Evolutionary conservation across 441 rosid genomes (phyloP), one percentile per base, ranked within the genome.

Genomic region (Mallotus repandus): DNA sequence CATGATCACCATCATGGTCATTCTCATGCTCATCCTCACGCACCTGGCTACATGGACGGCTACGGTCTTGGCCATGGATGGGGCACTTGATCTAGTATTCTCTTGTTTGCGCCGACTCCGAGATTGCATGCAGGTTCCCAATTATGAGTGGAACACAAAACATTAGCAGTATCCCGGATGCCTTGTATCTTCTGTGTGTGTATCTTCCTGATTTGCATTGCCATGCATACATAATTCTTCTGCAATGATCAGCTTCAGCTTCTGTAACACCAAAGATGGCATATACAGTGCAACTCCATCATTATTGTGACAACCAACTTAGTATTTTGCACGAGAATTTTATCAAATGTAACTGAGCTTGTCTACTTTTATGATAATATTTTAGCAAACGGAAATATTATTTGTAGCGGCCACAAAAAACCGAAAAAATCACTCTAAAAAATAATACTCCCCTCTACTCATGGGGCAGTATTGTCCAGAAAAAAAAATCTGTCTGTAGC

Each of bases 1-100:
- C 83, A 66, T 2, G 81, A 70, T 52, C 88, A 84, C 72, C 82
- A 74, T 29, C 80, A 76, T 19, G 80, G 41, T 4, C 85, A 84
- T 66, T 81, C 6, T 16, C 78, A 83, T 64, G n/a, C 9, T 25
- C 81, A 81, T 63, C 45, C 19, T 19, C 85, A 82, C 45, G 80
- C 76, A 62, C 77, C 83, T 9, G 88, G 85, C 19, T 84, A 82
- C 74, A 77, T 79, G 88, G 84, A 86, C 76, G 87, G 97, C 22
- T 92, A 92, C 25, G 99, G 99, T 63, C 89, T 91, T 54, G 93
- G 97, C 69, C 83, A 85, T 62, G 90, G 84, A 69, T 85, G 91
- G 93, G 91, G 84, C 62, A 82, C 84, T 76, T 91, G 79, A 87
- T 76, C 35, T 64, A 6, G 41, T 5, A 50, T 63, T 79, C 63